phyloP scores from a whole-genome alignment of 2,329 filamentous ascomycete species.

The Thielaviopsis musarum region DNA sequence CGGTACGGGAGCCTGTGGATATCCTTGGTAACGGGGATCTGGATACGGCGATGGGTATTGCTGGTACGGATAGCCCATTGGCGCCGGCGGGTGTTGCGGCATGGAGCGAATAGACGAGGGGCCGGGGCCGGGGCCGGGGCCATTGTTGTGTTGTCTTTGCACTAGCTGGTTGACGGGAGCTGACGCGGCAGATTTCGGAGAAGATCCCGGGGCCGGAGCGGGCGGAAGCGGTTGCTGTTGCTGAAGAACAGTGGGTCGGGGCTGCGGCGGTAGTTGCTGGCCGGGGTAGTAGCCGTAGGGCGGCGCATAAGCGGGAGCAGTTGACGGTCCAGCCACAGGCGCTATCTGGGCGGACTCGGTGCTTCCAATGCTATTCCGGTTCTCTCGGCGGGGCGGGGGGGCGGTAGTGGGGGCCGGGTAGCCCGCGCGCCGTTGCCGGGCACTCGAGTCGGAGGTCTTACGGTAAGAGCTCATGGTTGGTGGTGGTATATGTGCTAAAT shows the following conservation, averaged over 20 bases:
- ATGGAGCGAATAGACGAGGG: background rate
- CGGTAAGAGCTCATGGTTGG: constrained; percentile 4
- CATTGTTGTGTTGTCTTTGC: constrained; percentile 3
- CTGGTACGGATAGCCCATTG: constrained; percentile 13
- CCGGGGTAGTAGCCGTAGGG: constrained; percentile 2
- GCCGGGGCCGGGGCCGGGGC: background rate
- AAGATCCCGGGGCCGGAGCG: constrained; percentile 10
- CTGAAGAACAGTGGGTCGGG: constrained; percentile 1
- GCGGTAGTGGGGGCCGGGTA: background rate
- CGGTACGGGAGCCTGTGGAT: background rate
- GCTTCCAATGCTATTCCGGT: background rate
- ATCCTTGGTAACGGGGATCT: constrained; percentile 12
- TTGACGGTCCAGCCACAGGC: background rate
- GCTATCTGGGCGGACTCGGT: background rate
- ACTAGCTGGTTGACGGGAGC: constrained; percentile 6
- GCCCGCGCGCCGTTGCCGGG: constrained; percentile 1
- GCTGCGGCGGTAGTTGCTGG: background rate
- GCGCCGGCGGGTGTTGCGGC: constrained; percentile 11
- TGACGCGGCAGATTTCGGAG: constrained; percentile 2
- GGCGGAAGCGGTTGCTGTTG: constrained; percentile 10
- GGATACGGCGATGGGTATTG: constrained; percentile 5
- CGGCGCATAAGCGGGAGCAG: background rate
- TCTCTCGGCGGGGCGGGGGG: background rate
- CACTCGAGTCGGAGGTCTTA: constrained; percentile 3
- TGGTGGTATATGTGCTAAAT: background rate